These are phyloP conservation scores for Aspergillus tanneri DNA, from an alignment of 2,329 filamentous ascomycete species.

Conservation along the genomic window DNA sequence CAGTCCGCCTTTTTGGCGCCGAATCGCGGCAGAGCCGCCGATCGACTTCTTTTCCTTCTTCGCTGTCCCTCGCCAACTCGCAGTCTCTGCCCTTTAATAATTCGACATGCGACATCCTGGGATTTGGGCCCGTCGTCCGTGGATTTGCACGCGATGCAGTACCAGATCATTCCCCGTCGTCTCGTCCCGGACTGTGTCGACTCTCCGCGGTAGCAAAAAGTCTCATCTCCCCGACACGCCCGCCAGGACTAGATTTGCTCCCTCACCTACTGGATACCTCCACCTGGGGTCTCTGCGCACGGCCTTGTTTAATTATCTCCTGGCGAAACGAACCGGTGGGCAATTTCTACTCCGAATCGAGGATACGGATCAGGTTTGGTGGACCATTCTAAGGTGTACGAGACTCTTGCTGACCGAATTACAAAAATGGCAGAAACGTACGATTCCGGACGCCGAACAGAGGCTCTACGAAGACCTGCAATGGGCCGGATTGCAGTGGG, in stretches of 20 bases:
- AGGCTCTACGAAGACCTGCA: conserved; percentile 74
- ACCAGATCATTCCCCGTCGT: conserved; percentile 32
- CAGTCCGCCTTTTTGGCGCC: conserved; percentile 15
- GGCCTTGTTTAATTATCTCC: conserved; percentile 89
- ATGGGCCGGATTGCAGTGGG: conserved; percentile 91
- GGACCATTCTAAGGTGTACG: background rate
- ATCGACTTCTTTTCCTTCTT: conserved; percentile 5
- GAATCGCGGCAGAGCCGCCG: conserved; percentile 13
- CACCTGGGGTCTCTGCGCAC: conserved; percentile 90
- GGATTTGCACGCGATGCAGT: conserved; percentile 40
- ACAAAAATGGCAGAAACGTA: conserved; percentile 62
- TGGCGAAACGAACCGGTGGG: conserved; percentile 83
- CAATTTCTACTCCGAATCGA: conserved; percentile 90
- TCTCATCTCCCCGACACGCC: conserved; percentile 52
- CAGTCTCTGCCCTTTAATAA: background rate
- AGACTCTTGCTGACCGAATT: background rate
- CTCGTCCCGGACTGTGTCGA: conserved; percentile 17
- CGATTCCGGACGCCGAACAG: conserved; percentile 75
- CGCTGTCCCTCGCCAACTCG: background rate
- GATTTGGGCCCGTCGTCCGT: conserved; percentile 32
- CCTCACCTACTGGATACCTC: conserved; percentile 89
- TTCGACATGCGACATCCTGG: conserved; percentile 30
- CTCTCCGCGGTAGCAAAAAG: conserved; percentile 31
- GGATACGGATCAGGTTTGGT: conserved; percentile 82
- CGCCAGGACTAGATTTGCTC: conserved; percentile 83